phyloP scores from a whole-genome alignment of 2,329 filamentous ascomycete genomes.

The Lasiodiplodia gonubiensis region DNA sequence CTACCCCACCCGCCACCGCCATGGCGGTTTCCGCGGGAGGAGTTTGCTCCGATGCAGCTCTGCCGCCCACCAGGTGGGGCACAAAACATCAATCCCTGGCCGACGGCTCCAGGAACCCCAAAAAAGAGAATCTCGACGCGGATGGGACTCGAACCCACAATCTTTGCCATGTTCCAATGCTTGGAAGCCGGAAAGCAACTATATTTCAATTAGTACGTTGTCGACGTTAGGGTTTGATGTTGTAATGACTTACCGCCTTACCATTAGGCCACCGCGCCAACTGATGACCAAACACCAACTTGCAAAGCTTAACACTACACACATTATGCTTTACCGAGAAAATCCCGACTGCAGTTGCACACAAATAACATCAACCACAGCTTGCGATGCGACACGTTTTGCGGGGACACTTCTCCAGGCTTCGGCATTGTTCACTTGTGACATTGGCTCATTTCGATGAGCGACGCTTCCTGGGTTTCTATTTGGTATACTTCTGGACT shows the following conservation, averaged over 20 bases:
- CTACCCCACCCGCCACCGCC: conserved; percentile 9
- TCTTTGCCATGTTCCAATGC: conserved; percentile 25
- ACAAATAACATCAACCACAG: too few relatives aligned
- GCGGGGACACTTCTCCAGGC: too few relatives aligned
- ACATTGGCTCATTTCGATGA: too few relatives aligned
- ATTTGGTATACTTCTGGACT: too few relatives aligned
- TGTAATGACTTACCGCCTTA: conserved; percentile 34
- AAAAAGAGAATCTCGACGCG: conserved; percentile 19
- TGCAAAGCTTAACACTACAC: background rate
- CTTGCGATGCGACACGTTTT: too few relatives aligned
- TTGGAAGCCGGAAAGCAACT: conserved; percentile 11
- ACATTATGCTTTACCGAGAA: background rate
- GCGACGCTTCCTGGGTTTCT: too few relatives aligned
- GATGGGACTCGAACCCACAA: conserved; percentile 30
- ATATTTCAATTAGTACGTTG: background rate
- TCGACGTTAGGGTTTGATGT: too few relatives aligned
- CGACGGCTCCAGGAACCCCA: background rate
- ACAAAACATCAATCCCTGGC: too few relatives aligned
- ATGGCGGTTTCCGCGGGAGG: background rate
- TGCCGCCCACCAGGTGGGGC: background rate
- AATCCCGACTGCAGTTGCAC: background rate
- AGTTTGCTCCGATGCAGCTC: background rate
- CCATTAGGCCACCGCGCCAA: conserved; percentile 42
- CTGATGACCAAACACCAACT: background rate
- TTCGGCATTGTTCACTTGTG: too few relatives aligned